These are phyloP conservation scores for Aspergillus pseudoviridinutans DNA, from an alignment of 2,329 filamentous ascomycete genomes.

Conservation along the genomic window DNA sequence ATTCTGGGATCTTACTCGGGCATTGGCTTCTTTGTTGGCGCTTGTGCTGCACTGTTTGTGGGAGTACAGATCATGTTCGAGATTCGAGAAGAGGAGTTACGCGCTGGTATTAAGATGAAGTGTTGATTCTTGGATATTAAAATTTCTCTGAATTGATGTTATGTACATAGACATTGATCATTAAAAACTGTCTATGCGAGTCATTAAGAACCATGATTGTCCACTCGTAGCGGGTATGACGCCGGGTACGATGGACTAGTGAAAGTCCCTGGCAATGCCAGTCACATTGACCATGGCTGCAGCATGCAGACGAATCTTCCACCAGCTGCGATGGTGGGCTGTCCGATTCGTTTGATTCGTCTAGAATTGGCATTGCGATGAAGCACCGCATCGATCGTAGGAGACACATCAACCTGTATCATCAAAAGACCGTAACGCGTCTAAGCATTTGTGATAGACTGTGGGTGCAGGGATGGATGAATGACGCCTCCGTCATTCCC, in stretches of 20 bases:
- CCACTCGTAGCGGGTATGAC: not conserved
- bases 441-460: not conserved
- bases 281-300: not conserved
- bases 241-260: not conserved
- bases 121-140: conserved; percentile 51
- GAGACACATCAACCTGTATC: not conserved
- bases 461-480: not conserved
- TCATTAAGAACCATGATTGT: not conserved
- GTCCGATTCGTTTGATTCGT: not conserved
- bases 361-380: not conserved
- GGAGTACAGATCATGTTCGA: conserved; percentile 96
- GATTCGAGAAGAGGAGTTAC: conserved; percentile 76
- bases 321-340: too few species aligned
- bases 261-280: not conserved
- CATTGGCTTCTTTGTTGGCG: conserved; percentile 65
- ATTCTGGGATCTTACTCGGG: conserved; percentile 78
- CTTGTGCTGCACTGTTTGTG: conserved; percentile 73
- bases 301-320: not conserved
- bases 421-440: not conserved
- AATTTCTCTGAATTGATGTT: not conserved
- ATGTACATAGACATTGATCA: not conserved
- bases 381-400: not conserved
- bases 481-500: not conserved
- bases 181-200: not conserved
- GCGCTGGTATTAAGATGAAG: conserved; percentile 77